These are phyloP conservation scores for Diaporthe sp. DNA, from an alignment of 2,329 filamentous ascomycete genomes.

Conservation along the genomic window DNA sequence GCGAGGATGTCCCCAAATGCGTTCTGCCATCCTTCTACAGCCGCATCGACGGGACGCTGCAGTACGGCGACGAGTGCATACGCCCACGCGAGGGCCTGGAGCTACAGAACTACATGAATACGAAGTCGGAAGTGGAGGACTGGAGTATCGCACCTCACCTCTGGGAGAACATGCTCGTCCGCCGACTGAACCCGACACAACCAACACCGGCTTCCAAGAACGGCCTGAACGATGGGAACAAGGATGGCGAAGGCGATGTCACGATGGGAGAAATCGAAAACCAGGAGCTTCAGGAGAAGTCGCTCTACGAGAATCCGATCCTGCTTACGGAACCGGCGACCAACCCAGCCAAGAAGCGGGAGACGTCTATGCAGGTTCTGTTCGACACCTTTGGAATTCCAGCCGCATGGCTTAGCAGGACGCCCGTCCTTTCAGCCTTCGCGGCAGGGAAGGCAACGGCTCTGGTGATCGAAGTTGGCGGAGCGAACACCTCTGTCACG, in stretches of 20 bases:
- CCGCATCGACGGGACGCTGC: slow-evolving; percentile 66
- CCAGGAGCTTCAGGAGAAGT: slow-evolving; percentile 76
- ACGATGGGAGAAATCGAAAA: slow-evolving; percentile 67
- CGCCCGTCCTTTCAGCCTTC: slow-evolving; percentile 90
- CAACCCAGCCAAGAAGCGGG: slow-evolving; percentile 88
- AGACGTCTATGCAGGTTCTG: slow-evolving; percentile 95
- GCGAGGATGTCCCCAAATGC: slow-evolving; percentile 96
- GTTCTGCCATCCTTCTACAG: slow-evolving; percentile 94
- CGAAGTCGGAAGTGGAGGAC: slow-evolving; percentile 92
- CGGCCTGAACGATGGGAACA: slow-evolving; percentile 80
- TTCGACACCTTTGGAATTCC: slow-evolving; percentile 98
- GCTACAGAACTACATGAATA: slow-evolving; percentile 91
- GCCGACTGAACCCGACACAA: slow-evolving; percentile 84
- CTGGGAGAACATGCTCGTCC: slow-evolving; percentile 94
- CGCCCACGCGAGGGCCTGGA: slow-evolving; percentile 83
- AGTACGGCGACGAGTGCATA: slow-evolving; percentile 94
- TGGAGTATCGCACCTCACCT: slow-evolving; percentile 92
- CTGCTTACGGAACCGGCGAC: slow-evolving; percentile 95
- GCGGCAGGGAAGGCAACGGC: slow-evolving; percentile 94
- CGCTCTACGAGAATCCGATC: slow-evolving; percentile 89
- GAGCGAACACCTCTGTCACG: slow-evolving; percentile 88
- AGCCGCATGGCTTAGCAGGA: slow-evolving; percentile 93
- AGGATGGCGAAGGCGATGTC: slow-evolving; percentile 73
- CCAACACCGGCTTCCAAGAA: slow-evolving; percentile 80
- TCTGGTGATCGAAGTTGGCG: slow-evolving; percentile 92